Evolutionary conservation across 2,329 filamentous ascomycete species (phyloP), one percentile per base, ranked within the genome.

Genomic region (Pseudogymnoascus sp.): DNA sequence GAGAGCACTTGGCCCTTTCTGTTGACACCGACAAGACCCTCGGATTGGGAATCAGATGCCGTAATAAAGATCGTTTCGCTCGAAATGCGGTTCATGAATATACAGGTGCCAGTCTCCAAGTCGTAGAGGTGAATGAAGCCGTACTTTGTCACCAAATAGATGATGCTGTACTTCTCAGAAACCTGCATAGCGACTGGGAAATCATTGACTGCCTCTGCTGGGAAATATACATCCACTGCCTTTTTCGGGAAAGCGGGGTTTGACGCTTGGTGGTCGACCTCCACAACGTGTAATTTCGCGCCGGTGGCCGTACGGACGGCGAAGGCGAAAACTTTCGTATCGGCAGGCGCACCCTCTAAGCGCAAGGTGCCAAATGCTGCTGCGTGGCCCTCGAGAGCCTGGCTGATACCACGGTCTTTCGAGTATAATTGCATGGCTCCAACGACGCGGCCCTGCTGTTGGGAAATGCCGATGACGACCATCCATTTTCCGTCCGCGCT

Each of bases 1-100:
- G 93, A 91, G 66, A 99, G 84, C 56, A 98, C 93, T 78, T 99
- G 95, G 67, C 95, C 96, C 81, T 96, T 96, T 72, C 96, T 89
- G 80, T 99, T 99, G 75, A 99, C 93, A 70, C 91, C 92, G 61
- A 99, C 84, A 66, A 99, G 89, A 70, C 96, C 96, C 53, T 89
- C 86, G 16, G 91, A 96, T 22, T 92, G 88, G 62, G 84, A 84
- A 75, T 99, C 95, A 37, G 88, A 80, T 56, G 91, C 89, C 19
- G 93, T 97, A 26, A 93, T 96, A 80, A 99, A 99, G 75, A 99
- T 98, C 26, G 95, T 99, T 75, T 99, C 95, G 81, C 92, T 96
- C 35, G 95, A 99, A 72, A 99, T 99, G 71, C 96, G 89, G 83
- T 99, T 99, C 92, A 99, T 96, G 84, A 97, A 99, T 74, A 99